Conservation (phyloP, 1,139 yeast species). For the Lodderomyces metapsilosis region DNA sequence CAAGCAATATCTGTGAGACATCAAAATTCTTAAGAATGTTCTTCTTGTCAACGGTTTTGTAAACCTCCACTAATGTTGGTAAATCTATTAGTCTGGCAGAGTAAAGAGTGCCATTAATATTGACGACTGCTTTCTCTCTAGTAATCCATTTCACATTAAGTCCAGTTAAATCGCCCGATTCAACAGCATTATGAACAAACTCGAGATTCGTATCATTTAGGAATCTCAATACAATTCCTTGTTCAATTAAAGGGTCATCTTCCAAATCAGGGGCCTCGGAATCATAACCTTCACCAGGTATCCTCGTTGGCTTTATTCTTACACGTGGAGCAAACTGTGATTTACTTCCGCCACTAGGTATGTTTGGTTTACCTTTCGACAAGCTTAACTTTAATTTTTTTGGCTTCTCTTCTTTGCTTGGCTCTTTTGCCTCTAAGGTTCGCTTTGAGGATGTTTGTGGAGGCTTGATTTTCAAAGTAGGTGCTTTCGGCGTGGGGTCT, state of each 20-base stretch:
- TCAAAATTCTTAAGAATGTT: constrained; percentile 87
- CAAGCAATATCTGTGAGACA: constrained; percentile 80
- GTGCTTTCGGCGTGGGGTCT: constrained; percentile 16
- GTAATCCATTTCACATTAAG: constrained; percentile 81
- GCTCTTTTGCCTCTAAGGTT: constrained; percentile 8
- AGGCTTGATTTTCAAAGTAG: constrained; percentile 30
- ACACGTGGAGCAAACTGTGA: constrained; percentile 52
- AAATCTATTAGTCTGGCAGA: constrained; percentile 86
- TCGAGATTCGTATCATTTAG: constrained; percentile 78
- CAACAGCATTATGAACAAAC: constrained; percentile 74
- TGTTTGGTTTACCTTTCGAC: constrained; percentile 16
- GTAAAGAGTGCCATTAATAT: constrained; percentile 55
- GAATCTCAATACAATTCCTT: constrained; percentile 78
- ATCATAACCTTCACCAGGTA: constrained; percentile 95
- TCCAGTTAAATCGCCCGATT: constrained; percentile 74
- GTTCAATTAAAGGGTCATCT: constrained; percentile 90
- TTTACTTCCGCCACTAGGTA: constrained; percentile 12
- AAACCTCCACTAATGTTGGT: constrained; percentile 86
- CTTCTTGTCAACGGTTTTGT: constrained; percentile 86
- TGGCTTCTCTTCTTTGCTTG: constrained; percentile 16
- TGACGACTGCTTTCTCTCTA: constrained; percentile 69
- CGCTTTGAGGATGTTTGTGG: constrained; percentile 17
- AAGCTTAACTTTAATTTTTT: constrained; percentile 24
- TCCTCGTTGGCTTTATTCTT: constrained; percentile 76
- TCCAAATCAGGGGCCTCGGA: constrained; percentile 96